Evolutionary conservation across 2,329 filamentous ascomycete species (phyloP), one percentile per base, ranked within the genome.

Genomic region (Claviceps sp.): DNA sequence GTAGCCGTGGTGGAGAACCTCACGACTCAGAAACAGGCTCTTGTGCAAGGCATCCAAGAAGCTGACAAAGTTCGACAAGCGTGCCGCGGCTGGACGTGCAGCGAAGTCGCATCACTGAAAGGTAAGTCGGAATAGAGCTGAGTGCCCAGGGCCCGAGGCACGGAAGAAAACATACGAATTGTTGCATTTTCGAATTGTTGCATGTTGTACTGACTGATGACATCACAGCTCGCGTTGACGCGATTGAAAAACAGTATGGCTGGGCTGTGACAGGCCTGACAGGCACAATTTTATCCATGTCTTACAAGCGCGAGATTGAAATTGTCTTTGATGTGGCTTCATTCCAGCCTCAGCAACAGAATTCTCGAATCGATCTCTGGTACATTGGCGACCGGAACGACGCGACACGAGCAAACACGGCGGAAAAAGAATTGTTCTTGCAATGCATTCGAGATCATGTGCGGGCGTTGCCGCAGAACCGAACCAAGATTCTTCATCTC

Each of bases 41-140:
- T 78, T 58, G 62, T 84, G 34, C 76, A 79, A 30, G 86, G 93
- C 47, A 96, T 95, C 53, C 77, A 81, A 54, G 84, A 88, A 60
- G 87, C 90, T 0, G 89, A 96, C 65, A 83, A 82, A 57, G 75
- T 94, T 26, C 80, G 86, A 55, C 89, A 96, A 64, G 86, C 95
- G 61, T 95, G 86, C 64, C 82, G 90, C 50, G 90, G 91, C 41
- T 96, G 90, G 84, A 91, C 84, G 52, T 80, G 84, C 50, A 82
- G 77, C 30, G 93, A 97, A 67, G 87, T 97, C 56, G 78, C 78
- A 56, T 72, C 73, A 41, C 73, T 95, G n/a, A 89, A 90, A 76
- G 78, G 86, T 87, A 75, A 34, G 62, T 46, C 37, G 24, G 3
- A n/a, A n/a, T 34, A 11, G 9, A 11, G 30, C 30, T 11, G 26